phyloP scores from a whole-genome alignment of 2,329 filamentous ascomycete species.

The Lasiodiplodia citricola region DNA sequence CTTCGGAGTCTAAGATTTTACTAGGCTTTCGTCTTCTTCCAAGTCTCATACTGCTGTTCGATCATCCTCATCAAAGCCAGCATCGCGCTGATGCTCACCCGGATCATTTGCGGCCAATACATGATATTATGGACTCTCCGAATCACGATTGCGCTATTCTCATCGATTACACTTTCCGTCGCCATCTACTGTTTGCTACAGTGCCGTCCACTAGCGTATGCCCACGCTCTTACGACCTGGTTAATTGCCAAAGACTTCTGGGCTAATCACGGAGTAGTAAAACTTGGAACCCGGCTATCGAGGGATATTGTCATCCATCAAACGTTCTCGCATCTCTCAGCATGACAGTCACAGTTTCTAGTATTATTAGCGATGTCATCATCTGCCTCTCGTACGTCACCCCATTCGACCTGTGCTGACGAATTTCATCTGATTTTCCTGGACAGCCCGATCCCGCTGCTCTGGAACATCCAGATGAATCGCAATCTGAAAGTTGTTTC shows the following conservation, averaged over 20 bases:
- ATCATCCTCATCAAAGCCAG: not conserved
- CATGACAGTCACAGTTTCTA: not conserved
- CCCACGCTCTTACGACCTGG: too few species aligned
- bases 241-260: not conserved
- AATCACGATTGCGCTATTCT: not conserved
- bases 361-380: not conserved
- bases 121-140: not conserved
- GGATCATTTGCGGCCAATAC: not conserved
- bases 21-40: not conserved
- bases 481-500: not conserved
- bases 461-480: not conserved
- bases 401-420: not conserved
- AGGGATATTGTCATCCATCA: not conserved
- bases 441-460: not conserved
- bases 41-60: not conserved
- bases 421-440: not conserved
- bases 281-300: not conserved
- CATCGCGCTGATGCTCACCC: not conserved
- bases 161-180: not conserved
- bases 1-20: not conserved
- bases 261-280: not conserved
- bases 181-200: not conserved
- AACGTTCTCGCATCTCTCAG: not conserved
- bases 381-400: not conserved
- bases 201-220: not conserved